These are phyloP conservation scores for Auricularia sp. DNA, from an alignment of 768 basidiomycete species.

Conservation along the genomic window DNA sequence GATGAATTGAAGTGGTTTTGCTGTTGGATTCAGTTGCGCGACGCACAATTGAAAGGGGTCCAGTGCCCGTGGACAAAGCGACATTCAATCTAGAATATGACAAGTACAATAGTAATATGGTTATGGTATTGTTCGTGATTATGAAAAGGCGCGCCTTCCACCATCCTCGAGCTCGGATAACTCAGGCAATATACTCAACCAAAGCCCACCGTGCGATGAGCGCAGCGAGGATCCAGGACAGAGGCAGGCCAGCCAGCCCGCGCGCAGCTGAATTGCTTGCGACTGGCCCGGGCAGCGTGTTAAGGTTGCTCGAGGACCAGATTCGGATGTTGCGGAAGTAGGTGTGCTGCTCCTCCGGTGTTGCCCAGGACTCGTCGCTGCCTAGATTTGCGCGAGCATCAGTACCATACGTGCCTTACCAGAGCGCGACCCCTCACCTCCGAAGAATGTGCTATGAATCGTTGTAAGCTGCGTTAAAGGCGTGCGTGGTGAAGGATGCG, in stretches of 20 bases:
- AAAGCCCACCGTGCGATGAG: background rate
- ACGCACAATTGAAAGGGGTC: too few relatives aligned
- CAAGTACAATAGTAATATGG: too few relatives aligned
- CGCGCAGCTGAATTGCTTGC: background rate
- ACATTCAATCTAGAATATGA: too few relatives aligned
- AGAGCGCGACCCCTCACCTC: slow-evolving; percentile 30
- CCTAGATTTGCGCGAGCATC: slow-evolving; percentile 28
- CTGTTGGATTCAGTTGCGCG: too few relatives aligned
- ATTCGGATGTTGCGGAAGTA: slow-evolving; percentile 70
- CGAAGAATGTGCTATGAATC: slow-evolving; percentile 62
- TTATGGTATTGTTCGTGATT: too few relatives aligned
- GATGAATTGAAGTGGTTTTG: too few relatives aligned
- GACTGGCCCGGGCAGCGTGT: background rate
- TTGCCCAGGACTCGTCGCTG: slow-evolving; percentile 61
- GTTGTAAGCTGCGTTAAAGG: background rate
- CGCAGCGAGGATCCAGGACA: background rate
- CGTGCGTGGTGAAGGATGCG: slow-evolving; percentile 17
- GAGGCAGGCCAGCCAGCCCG: background rate
- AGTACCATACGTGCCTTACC: too few relatives aligned
- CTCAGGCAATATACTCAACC: too few relatives aligned
- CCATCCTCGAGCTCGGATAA: too few relatives aligned
- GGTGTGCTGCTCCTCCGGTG: slow-evolving; percentile 53
- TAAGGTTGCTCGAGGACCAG: slow-evolving; percentile 42
- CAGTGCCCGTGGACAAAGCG: too few relatives aligned
- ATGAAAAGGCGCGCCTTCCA: too few relatives aligned